Conservation (phyloP, 768 basidiomycete genomes). For the Russula griseocarnosa region DNA sequence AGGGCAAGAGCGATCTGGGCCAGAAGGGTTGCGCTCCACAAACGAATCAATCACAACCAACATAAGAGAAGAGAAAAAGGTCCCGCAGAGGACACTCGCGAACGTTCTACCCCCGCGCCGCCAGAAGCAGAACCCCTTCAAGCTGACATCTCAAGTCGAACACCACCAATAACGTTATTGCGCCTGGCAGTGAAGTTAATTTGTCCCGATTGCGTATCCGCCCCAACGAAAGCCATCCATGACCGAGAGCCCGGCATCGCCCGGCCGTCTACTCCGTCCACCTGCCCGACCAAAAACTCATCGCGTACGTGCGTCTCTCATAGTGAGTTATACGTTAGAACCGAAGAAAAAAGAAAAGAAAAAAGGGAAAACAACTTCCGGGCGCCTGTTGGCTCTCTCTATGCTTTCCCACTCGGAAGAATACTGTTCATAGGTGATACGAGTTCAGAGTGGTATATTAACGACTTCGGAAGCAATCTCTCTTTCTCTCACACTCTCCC, state of each 20-base stretch:
- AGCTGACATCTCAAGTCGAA: slow-evolving; percentile 23
- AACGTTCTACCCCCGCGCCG: slow-evolving; percentile 28
- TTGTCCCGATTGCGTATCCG: slow-evolving; percentile 25
- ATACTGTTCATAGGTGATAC: no score
- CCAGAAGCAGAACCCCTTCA: slow-evolving; percentile 21
- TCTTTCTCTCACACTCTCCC: no score
- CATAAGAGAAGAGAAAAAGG: not conserved
- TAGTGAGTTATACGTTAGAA: not conserved
- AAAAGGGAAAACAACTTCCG: not conserved
- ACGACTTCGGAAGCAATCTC: not conserved
- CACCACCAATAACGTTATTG: slow-evolving; percentile 24
- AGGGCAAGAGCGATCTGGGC: slow-evolving; percentile 1
- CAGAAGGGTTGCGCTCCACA: slow-evolving; percentile 3
- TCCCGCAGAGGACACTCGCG: slow-evolving; percentile 2
- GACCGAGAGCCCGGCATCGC: slow-evolving; percentile 22
- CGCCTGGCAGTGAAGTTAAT: slow-evolving; percentile 22
- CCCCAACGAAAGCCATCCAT: slow-evolving; percentile 8
- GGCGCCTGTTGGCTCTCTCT: not conserved
- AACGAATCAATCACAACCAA: slow-evolving; percentile 8
- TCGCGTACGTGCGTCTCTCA: no score
- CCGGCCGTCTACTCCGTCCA: not conserved
- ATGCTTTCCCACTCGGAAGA: not conserved
- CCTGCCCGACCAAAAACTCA: no score
- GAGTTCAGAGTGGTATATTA: no score
- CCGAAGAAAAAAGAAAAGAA: not conserved